phyloP scores from a whole-genome alignment of 495 filamentous ascomycete species.

The Darksidea phi region DNA sequence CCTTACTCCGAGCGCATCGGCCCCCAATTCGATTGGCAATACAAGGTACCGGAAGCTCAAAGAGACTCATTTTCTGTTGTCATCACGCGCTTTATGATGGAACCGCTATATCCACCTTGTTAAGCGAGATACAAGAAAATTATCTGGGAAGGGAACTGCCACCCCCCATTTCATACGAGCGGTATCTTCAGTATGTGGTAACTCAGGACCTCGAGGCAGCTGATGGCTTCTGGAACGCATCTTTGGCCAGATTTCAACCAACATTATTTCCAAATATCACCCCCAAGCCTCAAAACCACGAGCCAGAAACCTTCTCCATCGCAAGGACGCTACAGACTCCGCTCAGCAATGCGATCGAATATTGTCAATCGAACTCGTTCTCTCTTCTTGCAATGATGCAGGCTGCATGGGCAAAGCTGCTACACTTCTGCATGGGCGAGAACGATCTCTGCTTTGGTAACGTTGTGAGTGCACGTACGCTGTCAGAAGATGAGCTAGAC shows the following conservation, averaged over 20 bases:
- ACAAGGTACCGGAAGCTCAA: neutral
- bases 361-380: conserved; percentile 53
- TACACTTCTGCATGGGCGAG: conserved; percentile 53
- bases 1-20: conserved; percentile 8
- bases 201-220: conserved; percentile 41
- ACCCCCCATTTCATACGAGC: conserved; percentile 48
- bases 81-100: conserved; percentile 86
- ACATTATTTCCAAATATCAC: conserved; percentile 47
- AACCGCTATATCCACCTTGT: conserved; percentile 61
- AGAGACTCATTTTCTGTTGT: conserved; percentile 30
- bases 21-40: conserved; percentile 26
- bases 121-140: conserved; percentile 62
- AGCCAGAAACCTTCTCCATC: neutral
- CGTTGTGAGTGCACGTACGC: conserved; percentile 69
- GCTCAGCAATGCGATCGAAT: conserved; percentile 49
- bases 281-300: conserved; percentile 4
- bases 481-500: conserved; percentile 63
- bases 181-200: conserved; percentile 52
- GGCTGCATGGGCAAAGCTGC: conserved; percentile 62
- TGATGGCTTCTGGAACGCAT: conserved; percentile 62
- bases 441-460: conserved; percentile 79
- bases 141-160: conserved; percentile 50
- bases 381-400: conserved; percentile 66
- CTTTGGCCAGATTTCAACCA: conserved; percentile 52
- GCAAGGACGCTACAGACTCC: conserved; percentile 33